Conservation (phyloP, 352 stramenopile species). For the Globisporangium parvum region DNA sequence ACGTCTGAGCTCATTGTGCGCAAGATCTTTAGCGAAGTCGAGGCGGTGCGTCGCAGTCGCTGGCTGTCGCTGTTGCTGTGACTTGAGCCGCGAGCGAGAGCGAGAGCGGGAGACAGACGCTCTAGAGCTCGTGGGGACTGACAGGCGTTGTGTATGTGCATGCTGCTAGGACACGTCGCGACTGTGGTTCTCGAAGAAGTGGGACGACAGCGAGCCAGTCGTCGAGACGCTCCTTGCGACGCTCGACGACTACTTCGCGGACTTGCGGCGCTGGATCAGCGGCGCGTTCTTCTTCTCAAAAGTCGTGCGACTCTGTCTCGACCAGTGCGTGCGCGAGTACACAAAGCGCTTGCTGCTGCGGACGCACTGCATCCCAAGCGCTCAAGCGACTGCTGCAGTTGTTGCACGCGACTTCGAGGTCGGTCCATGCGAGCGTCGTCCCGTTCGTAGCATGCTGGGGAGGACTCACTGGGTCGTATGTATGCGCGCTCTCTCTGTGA, state of each 20-base stretch:
- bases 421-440: too few relatives aligned
- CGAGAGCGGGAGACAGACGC: background rate
- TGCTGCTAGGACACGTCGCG: slow-evolving; percentile 48
- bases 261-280: slow-evolving; percentile 72
- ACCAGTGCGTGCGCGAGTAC: slow-evolving; percentile 67
- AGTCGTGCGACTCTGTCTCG: slow-evolving; percentile 60
- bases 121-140: too few relatives aligned
- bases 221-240: slow-evolving; percentile 72
- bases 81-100: too few relatives aligned
- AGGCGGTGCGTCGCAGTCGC: slow-evolving; percentile 62
- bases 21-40: slow-evolving; percentile 79
- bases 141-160: background rate
- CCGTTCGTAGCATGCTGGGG: too few relatives aligned
- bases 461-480: too few relatives aligned
- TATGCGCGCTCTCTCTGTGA: background rate
- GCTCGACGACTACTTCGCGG: slow-evolving; percentile 69
- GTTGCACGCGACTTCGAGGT: slow-evolving; percentile 68
- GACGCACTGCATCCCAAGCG: slow-evolving; percentile 47
- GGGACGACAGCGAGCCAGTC: slow-evolving; percentile 69
- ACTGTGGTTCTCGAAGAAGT: slow-evolving; percentile 80
- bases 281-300: slow-evolving; percentile 85
- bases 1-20: slow-evolving; percentile 58
- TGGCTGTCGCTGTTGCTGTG: too few relatives aligned
- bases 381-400: slow-evolving; percentile 22
- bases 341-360: slow-evolving; percentile 48